phyloP scores from a whole-genome alignment of 2,329 filamentous ascomycete genomes.

The Aspergillus brunneoviolaceus region DNA sequence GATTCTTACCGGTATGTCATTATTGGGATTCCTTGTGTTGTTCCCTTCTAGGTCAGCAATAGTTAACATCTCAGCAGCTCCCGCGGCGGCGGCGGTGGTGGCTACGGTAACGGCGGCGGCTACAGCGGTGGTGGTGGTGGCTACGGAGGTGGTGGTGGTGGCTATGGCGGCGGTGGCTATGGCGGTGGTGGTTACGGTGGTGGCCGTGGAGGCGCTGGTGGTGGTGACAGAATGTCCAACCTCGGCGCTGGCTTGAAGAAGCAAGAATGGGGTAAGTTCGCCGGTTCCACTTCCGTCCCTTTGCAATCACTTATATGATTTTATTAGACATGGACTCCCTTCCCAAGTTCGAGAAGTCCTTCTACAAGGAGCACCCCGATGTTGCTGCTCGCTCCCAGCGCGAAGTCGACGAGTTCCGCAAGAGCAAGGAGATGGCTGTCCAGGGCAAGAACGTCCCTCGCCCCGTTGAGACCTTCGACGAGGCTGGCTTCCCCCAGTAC shows the following conservation, averaged over 20 bases:
- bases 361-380: conserved; percentile 92
- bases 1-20: conserved; percentile 51
- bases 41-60: background rate
- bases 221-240: conserved; percentile 91
- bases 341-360: conserved; percentile 98
- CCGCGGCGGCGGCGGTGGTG: conserved; percentile 53
- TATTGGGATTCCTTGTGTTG: background rate
- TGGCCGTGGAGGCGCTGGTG: conserved; percentile 57
- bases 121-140: conserved; percentile 47
- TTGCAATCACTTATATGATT: conserved; percentile 26
- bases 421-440: conserved; percentile 79
- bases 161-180: conserved; percentile 31
- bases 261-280: conserved; percentile 77
- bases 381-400: conserved; percentile 71
- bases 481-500: conserved; percentile 94
- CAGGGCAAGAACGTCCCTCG: conserved; percentile 80
- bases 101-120: conserved; percentile 45
- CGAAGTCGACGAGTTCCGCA: conserved; percentile 87
- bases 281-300: conserved; percentile 2
- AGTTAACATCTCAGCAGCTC: conserved; percentile 24
- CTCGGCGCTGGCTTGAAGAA: conserved; percentile 85
- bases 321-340: conserved; percentile 68
- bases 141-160: conserved; percentile 17
- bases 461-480: conserved; percentile 95
- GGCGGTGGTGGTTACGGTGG: conserved; percentile 36